phyloP scores from a whole-genome alignment of 805 yeast genomes.

The Lachancea thermotolerans region DNA sequence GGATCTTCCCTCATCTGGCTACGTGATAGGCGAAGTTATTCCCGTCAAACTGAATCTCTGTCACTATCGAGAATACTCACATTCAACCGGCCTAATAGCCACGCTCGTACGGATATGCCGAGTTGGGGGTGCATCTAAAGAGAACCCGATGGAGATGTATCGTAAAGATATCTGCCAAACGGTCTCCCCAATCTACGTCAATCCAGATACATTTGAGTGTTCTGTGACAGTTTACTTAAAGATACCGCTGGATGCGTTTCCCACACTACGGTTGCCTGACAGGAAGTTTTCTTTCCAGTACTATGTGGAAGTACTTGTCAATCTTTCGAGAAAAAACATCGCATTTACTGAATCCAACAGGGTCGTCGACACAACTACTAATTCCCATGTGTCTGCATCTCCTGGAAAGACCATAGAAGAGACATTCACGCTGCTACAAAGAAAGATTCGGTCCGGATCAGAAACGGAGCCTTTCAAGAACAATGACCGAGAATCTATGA shows the following conservation, averaged over 20 bases:
- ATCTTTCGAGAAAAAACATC: slow-evolving; percentile 56
- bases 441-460: background rate
- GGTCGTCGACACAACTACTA: slow-evolving; percentile 14
- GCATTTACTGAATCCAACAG: slow-evolving; percentile 31
- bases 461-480: slow-evolving; percentile 5
- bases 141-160: slow-evolving; percentile 47
- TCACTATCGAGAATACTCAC: slow-evolving; percentile 66
- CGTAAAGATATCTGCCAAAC: slow-evolving; percentile 79
- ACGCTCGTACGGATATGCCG: slow-evolving; percentile 78
- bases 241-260: slow-evolving; percentile 81
- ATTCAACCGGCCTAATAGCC: slow-evolving; percentile 65
- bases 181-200: slow-evolving; percentile 71
- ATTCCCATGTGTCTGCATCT: slow-evolving; percentile 1
- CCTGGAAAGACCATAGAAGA: slow-evolving; percentile 5
- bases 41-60: slow-evolving; percentile 62
- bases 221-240: slow-evolving; percentile 56
- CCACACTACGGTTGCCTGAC: slow-evolving; percentile 63
- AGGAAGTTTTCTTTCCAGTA: slow-evolving; percentile 70
- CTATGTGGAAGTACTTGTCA: slow-evolving; percentile 76
- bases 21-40: slow-evolving; percentile 67
- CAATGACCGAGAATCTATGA: slow-evolving; percentile 24
- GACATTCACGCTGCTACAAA: slow-evolving; percentile 3
- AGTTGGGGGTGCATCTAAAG: slow-evolving; percentile 50
- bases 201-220: slow-evolving; percentile 51
- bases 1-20: slow-evolving; percentile 57